Base-by-base conservation (phyloP, 2,329 filamentous ascomycete species). In the Neonectria sp. region DNA sequence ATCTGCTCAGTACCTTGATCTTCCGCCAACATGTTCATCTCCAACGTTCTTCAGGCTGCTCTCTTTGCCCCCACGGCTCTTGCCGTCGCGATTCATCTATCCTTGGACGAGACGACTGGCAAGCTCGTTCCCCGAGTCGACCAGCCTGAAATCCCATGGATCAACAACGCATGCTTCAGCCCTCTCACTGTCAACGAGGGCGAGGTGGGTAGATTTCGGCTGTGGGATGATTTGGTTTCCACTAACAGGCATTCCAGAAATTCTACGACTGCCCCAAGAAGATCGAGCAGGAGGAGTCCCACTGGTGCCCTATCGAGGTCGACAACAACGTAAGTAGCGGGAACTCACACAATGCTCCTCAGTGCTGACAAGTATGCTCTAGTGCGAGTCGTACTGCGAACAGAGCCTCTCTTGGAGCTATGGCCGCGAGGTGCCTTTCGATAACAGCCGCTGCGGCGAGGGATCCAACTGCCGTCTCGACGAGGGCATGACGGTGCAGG, bases 181-280 rank as follows among this genome's bases (percentile, higher is more conserved):
- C 52, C 52, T 13, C 52, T 55, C 31, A 55, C 52, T 12, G 33
- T 55, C n/a, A 27, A 27, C 29, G 52, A 55, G 52, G n/a, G 29
- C 21, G 52, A 56, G 33, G 53, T 43, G 53, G 12, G 35, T n/a
- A 24, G 21, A 15, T 45, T n/a, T 9, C 6, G 9, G 17, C 12
- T 45, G 40, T 6, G 11, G 5, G 40, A 45, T n/a, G 17, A 9
- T 45, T 21, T 8, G 8, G 3, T 12, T 24, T 24, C 11, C 40
- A 9, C 40, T 24, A 4, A 45, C n/a, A 12, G 7, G n/a, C n/a
- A 24, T 21, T 21, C 9, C 40, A 45, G n/a, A 45, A 56, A 40
- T 56, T 35, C 53, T 37, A 33, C 37, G 53, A 43, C 21, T 56
- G 53, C 13, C 53, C 53, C 53, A 43, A 56, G 53, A 56, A 56